Conservation (phyloP, 371 early-diverging fungal genomes). For the Blakeslea trispora region DNA sequence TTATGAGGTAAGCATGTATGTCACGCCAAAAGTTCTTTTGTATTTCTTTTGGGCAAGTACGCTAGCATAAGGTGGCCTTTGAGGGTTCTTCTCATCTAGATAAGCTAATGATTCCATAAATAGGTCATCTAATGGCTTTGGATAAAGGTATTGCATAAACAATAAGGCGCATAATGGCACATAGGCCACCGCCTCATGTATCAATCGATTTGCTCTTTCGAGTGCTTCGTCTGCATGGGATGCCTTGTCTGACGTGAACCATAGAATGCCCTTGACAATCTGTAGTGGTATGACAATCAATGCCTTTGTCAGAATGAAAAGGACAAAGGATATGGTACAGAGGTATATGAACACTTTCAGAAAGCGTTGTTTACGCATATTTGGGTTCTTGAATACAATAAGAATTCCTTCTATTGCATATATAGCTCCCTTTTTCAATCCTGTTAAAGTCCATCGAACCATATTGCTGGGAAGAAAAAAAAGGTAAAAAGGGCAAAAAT, state of each 20-base stretch:
- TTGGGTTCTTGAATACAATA: constrained; percentile 53
- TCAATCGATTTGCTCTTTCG: constrained; percentile 14
- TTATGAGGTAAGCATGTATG: constrained; percentile 46
- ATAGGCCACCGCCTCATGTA: constrained; percentile 46
- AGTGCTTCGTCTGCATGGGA: constrained; percentile 26
- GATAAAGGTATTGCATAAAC: constrained; percentile 66
- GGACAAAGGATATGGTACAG: constrained; percentile 46
- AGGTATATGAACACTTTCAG: constrained; percentile 55
- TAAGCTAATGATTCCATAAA: constrained; percentile 61
- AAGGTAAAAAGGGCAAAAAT: constrained; percentile 12
- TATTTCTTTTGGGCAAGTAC: constrained; percentile 43
- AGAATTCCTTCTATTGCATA: constrained; percentile 53
- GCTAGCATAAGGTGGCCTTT: constrained; percentile 50
- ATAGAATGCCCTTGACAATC: constrained; percentile 32
- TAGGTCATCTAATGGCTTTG: constrained; percentile 64
- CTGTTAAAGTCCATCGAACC: constrained; percentile 44
- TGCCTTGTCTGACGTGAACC: constrained; percentile 29
- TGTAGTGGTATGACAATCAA: constrained; percentile 42
- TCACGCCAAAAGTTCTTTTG: constrained; percentile 56
- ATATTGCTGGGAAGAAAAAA: constrained; percentile 4
- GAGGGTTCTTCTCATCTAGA: constrained; percentile 45
- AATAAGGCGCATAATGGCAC: constrained; percentile 58
- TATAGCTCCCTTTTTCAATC: constrained; percentile 43
- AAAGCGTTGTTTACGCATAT: constrained; percentile 48
- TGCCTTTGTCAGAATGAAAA: constrained; percentile 44